Evolutionary conservation across 2,329 filamentous ascomycete species (phyloP), one percentile per base, ranked within the genome.

Genomic region (Cytospora schulzeri): DNA sequence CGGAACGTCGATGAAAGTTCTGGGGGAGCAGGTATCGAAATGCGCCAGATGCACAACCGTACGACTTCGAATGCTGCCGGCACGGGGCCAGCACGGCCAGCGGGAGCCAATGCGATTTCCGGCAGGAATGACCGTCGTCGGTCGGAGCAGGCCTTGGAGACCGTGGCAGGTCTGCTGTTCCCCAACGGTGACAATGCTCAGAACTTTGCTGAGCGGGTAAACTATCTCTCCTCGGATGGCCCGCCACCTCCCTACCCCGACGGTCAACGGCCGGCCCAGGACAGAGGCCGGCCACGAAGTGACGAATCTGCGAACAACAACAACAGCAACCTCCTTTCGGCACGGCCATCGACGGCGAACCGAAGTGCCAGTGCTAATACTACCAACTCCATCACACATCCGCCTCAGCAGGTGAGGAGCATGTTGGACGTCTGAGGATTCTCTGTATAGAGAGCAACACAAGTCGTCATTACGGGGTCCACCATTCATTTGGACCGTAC

Each of bases 361-460:
- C 76, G 82, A 54, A 81, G 79, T 60, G 73, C 76, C 51, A 85
- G 82, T 67, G 76, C 77, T 1, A 77, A 74, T 54, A 83, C 83
- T 41, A 75, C 74, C n/a, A 73, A 77, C 54, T 85, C 83, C 6
- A 74, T 81, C 15, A 76, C 72, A 8, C 76, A 73, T n/a, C 79
- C 79, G 61, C 82, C 83, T n/a, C 82, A 85, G 70, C 80, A 84
- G 69, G 74, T 86, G 7, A 78, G 76, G 69, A 87, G 85, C 70
- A 87, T 87, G 85, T 68, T 87, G 69, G 85, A 87, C 69, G 70
- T 87, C 17, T 87, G 73, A 72, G 35, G 12, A n/a, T 24, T 15
- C 11, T 29, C 1, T 11, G 9, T 24, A n/a, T 51, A 26, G 31
- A 6, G 31, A 50, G 6, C 6, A 8, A 14, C 22, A 24, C 45